These are phyloP conservation scores for Trifolium repens DNA, from an alignment of 306 rosid species.

Conservation along the genomic window DNA sequence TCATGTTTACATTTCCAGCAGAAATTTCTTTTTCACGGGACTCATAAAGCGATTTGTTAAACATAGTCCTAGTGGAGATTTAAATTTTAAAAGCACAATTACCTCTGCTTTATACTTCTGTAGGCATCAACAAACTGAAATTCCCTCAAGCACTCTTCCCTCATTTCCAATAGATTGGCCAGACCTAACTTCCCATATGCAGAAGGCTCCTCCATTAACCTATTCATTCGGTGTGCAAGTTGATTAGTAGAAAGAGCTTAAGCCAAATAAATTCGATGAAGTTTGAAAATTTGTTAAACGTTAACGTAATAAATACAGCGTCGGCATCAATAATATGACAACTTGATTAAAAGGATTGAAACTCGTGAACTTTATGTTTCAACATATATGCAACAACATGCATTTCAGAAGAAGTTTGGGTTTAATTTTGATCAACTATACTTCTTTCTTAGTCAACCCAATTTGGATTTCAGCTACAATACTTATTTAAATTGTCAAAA, in stretches of 20 bases:
- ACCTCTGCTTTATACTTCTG: conserved; percentile 97
- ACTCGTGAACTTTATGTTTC: conserved; percentile 8
- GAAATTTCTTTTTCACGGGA: neutral
- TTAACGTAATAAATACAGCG: conserved; percentile 18
- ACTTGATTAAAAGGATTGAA: conserved; percentile 10
- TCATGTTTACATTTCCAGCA: conserved; percentile 6
- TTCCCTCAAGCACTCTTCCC: conserved; percentile 99
- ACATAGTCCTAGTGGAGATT: conserved; percentile 17
- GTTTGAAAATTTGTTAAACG: neutral
- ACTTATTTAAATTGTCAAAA: neutral
- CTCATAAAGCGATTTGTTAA: conserved; percentile 13
- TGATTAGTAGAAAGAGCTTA: conserved; percentile 26
- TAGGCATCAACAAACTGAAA: conserved; percentile 95
- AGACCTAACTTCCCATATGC: conserved; percentile 96
- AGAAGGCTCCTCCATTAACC: conserved; percentile 98
- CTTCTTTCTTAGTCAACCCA: neutral
- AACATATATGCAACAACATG: neutral
- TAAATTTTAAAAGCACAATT: conserved; percentile 14
- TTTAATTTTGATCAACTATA: neutral
- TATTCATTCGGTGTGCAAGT: conserved; percentile 45
- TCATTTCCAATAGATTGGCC: conserved; percentile 93
- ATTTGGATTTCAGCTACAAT: neutral
- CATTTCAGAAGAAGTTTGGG: neutral
- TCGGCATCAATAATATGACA: conserved; percentile 12
- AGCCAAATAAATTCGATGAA: conserved; percentile 18